These are phyloP conservation scores for Hanseniaspora hatyaiensis DNA, from an alignment of 805 yeast genomes.

Conservation along the genomic window DNA sequence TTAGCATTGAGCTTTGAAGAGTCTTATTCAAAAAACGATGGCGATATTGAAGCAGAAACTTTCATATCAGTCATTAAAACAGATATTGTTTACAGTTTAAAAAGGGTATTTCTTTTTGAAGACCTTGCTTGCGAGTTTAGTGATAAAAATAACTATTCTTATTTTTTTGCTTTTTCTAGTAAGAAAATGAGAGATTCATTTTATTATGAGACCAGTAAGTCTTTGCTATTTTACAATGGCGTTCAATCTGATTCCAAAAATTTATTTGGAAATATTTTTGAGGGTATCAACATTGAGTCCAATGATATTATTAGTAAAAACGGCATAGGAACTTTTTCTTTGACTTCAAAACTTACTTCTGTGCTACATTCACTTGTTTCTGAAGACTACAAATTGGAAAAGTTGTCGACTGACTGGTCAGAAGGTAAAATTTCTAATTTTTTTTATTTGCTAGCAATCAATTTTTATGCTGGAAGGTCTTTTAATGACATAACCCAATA, in stretches of 20 bases:
- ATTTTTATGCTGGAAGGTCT: slow-evolving; percentile 78
- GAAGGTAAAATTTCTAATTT: slow-evolving; percentile 72
- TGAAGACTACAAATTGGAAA: slow-evolving; percentile 29
- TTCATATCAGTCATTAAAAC: slow-evolving; percentile 50
- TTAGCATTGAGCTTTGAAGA: slow-evolving; percentile 9
- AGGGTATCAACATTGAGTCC: slow-evolving; percentile 35
- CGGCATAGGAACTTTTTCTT: slow-evolving; percentile 28
- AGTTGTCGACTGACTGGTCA: slow-evolving; percentile 61
- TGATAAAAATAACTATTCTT: slow-evolving; percentile 60
- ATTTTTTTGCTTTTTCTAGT: slow-evolving; percentile 52
- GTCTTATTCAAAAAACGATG: background rate
- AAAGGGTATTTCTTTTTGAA: slow-evolving; percentile 61
- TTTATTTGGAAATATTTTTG: slow-evolving; percentile 42
- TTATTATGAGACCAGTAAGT: slow-evolving; percentile 38
- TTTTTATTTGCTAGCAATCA: slow-evolving; percentile 64
- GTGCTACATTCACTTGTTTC: slow-evolving; percentile 30
- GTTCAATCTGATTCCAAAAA: slow-evolving; percentile 28
- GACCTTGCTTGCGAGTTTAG: slow-evolving; percentile 74
- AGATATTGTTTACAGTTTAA: slow-evolving; percentile 52
- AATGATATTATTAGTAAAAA: slow-evolving; percentile 25
- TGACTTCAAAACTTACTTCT: slow-evolving; percentile 35
- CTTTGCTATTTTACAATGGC: slow-evolving; percentile 34
- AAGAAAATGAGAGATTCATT: slow-evolving; percentile 46
- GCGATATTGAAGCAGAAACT: slow-evolving; percentile 26
- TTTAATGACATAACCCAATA: slow-evolving; percentile 83